Percentiles rank a stretch among this genome's conserved stretches.
Evolutionary conservation across 306 rosid species (phyloP).

Genomic region (Spatholobus suberectus): DNA sequence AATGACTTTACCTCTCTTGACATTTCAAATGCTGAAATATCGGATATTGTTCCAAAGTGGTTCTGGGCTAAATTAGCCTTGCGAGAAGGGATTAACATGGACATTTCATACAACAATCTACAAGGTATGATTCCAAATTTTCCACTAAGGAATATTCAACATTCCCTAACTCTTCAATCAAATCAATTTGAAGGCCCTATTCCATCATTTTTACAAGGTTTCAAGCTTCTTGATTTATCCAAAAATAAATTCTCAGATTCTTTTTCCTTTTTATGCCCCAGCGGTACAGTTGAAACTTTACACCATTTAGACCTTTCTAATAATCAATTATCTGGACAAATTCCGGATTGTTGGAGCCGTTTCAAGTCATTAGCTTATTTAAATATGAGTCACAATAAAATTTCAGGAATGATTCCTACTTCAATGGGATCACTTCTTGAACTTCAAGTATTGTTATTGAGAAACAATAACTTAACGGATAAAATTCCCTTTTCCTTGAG

Average conservation of each 20-base stretch:
- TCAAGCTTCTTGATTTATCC: neutral
- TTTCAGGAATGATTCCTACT: neutral
- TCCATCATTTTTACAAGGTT: neutral
- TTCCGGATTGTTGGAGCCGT: neutral
- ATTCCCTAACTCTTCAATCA: neutral
- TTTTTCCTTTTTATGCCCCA: neutral
- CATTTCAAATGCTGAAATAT: neutral
- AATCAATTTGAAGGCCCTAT: neutral
- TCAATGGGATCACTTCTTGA: too few species aligned
- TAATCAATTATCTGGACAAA: neutral
- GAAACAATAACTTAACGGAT: slow-evolving; percentile 18
- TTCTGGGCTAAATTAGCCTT: neutral
- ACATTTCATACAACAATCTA: neutral
- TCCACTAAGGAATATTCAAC: neutral
- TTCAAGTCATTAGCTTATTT: neutral
- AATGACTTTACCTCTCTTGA: accelerated
- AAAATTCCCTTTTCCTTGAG: neutral
- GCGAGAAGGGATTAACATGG: accelerated
- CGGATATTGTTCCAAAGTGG: slow-evolving; percentile 1
- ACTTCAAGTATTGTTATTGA: neutral
- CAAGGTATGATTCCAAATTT: neutral
- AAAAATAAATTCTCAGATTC: slow-evolving; percentile 29
- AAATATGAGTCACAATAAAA: neutral
- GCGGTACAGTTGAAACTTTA: neutral
- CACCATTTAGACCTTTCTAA: neutral